These are phyloP conservation scores for Paramecium primaurelia DNA, from an alignment of 73 alveolate genomes.

Conservation along the genomic window DNA sequence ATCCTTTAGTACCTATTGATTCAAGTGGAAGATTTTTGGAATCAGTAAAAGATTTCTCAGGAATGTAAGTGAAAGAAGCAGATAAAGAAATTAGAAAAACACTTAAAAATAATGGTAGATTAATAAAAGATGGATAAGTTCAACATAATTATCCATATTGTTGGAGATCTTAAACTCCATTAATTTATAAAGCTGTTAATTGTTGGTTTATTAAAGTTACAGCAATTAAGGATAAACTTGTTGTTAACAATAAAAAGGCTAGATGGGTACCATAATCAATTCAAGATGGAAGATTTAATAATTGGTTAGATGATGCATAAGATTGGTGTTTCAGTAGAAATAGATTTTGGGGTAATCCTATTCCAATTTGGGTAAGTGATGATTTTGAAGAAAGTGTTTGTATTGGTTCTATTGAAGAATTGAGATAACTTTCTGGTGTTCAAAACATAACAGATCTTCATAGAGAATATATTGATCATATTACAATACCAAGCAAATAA, in stretches of 20 bases:
- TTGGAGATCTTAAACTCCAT: conserved; percentile 99
- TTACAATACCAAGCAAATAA: conserved; percentile 96
- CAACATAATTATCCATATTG: conserved; percentile 99
- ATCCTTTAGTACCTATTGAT: conserved; percentile 97
- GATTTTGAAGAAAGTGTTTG: conserved; percentile 97
- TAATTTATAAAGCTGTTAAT: conserved; percentile 95
- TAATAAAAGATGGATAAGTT: conserved; percentile 85
- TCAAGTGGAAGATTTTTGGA: conserved; percentile 95
- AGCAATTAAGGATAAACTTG: conserved; percentile 88
- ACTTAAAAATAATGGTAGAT: conserved; percentile 83
- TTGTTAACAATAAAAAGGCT: conserved; percentile 88
- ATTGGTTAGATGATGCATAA: conserved; percentile 99
- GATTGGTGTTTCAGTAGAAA: conserved; percentile 99
- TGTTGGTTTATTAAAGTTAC: conserved; percentile 99
- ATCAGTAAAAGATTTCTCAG: conserved; percentile 89
- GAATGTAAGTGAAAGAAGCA: conserved; percentile 94
- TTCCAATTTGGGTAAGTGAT: conserved; percentile 99
- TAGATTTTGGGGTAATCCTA: conserved; percentile 99
- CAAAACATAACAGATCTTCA: conserved; percentile 93
- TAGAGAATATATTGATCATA: conserved; percentile 93
- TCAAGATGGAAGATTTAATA: conserved; percentile 98
- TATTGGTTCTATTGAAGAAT: conserved; percentile 98
- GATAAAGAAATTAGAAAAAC: conserved; percentile 86
- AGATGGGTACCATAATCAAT: conserved; percentile 95
- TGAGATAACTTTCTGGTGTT: conserved; percentile 89